Percentiles rank a stretch among this genome's conserved stretches.
Evolutionary conservation across 148 eudicot genomes (phyloP).

Genomic region (Cornus kousa): DNA sequence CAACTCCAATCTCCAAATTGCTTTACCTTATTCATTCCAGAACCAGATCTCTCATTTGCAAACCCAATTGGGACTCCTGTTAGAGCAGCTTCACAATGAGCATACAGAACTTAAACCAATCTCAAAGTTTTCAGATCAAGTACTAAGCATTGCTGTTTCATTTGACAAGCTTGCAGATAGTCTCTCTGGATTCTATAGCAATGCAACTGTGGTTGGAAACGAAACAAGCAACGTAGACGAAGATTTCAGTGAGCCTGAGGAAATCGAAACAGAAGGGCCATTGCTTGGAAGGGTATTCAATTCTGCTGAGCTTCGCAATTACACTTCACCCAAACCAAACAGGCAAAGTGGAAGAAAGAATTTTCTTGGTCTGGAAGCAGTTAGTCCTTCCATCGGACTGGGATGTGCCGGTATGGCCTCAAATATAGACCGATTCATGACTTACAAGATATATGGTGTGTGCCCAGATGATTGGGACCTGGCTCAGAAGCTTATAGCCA

Average conservation of each 20-base stretch:
- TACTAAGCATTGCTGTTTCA: slow-evolving; percentile 20
- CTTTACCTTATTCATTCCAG: slow-evolving; percentile 16
- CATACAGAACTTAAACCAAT: background rate
- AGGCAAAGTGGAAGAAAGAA: slow-evolving; percentile 23
- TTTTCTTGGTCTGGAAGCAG: slow-evolving; percentile 21
- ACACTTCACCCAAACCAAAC: slow-evolving; percentile 24
- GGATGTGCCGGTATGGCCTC: slow-evolving; percentile 14
- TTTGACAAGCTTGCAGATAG: slow-evolving; percentile 19
- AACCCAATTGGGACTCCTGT: slow-evolving; percentile 7
- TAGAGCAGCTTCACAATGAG: slow-evolving; percentile 17
- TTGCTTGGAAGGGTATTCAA: background rate
- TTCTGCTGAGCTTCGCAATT: slow-evolving; percentile 14
- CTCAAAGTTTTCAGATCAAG: slow-evolving; percentile 20
- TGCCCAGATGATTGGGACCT: slow-evolving; percentile 35
- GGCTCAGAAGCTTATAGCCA: slow-evolving; percentile 27
- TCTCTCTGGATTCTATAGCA: slow-evolving; percentile 10
- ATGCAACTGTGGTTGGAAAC: slow-evolving; percentile 1
- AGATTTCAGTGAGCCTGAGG: slow-evolving; percentile 21
- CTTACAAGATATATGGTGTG: slow-evolving; percentile 9
- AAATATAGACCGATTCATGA: slow-evolving; percentile 17
- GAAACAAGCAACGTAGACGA: slow-evolving; percentile 18
- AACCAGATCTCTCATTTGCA: slow-evolving; percentile 25
- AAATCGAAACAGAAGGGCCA: slow-evolving; percentile 11
- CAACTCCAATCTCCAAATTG: slow-evolving; percentile 4
- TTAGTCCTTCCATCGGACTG: slow-evolving; percentile 20